Evolutionary conservation across 169 alveolate genomes (phyloP).

Genomic region (Plasmodium cynomolgi): DNA sequence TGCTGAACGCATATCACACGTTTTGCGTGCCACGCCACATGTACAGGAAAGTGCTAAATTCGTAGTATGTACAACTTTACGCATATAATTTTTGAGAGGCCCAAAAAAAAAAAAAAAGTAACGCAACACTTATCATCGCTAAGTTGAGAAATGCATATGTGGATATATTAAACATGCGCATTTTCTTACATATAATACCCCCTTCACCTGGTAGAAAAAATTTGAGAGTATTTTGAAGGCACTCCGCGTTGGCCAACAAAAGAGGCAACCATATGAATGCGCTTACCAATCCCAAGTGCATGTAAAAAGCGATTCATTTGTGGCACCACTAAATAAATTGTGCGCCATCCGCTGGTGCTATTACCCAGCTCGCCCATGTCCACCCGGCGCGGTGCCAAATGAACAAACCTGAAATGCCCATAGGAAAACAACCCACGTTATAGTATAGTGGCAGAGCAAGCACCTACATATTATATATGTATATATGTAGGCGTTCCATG

Average conservation of each 20-base stretch:
- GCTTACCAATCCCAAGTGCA: neutral
- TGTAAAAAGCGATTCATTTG: neutral
- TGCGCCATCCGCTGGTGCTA: neutral
- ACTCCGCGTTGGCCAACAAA: neutral
- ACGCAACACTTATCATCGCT: neutral
- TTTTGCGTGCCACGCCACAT: neutral
- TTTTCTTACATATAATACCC: neutral
- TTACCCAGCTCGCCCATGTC: neutral
- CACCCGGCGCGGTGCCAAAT: neutral
- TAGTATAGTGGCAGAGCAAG: neutral
- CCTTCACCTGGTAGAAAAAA: neutral
- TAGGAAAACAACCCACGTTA: neutral
- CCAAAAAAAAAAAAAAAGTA: neutral
- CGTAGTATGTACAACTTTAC: neutral
- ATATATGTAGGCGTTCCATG: neutral
- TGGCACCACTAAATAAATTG: neutral
- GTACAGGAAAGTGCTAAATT: neutral
- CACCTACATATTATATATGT: neutral
- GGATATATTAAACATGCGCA: neutral
- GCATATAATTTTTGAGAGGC: neutral
- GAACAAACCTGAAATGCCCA: neutral
- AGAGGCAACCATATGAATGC: neutral
- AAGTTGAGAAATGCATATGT: neutral
- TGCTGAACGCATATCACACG: neutral
- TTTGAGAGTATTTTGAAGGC: neutral